A percentile compares a stretch with the other conserved stretches of the same genome.
phyloP scores from a whole-genome alignment of 2,329 filamentous ascomycete genomes.

The Lasiodiplodia theobromae region DNA sequence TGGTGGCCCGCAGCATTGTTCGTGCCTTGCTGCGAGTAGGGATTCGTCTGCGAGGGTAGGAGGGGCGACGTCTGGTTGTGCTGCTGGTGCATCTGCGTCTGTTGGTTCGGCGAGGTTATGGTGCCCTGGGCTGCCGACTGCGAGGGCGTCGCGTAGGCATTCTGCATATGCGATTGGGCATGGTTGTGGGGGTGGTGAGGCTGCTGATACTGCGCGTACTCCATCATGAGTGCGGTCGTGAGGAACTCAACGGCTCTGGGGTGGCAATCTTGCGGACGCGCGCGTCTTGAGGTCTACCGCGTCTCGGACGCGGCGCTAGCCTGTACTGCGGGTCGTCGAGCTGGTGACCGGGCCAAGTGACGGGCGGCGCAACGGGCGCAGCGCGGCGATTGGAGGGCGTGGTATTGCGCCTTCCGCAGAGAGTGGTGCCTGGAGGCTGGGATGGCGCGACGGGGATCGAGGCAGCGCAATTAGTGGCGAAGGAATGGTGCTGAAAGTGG shows the following conservation, averaged over 20 bases:
- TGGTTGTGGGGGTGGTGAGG: conserved; percentile 54
- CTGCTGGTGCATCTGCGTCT: conserved; percentile 68
- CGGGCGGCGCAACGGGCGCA: conserved; percentile 25
- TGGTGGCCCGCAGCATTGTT: conserved; percentile 65
- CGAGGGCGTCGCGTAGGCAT: conserved; percentile 42
- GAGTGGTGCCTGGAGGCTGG: conserved; percentile 34
- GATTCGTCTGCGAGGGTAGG: conserved; percentile 72
- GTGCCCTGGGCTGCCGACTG: conserved; percentile 46
- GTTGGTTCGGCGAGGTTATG: conserved; percentile 75
- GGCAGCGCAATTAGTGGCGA: conserved; percentile 41
- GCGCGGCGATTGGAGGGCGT: conserved; percentile 40
- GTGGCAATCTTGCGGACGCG: conserved; percentile 5
- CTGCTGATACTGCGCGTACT: conserved; percentile 58
- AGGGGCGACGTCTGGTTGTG: conserved; percentile 78
- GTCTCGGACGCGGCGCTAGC: conserved; percentile 43
- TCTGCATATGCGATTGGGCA: conserved; percentile 49
- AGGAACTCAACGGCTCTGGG: conserved; percentile 9
- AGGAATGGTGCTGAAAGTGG: conserved; percentile 43
- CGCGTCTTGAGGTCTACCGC: conserved; percentile 36
- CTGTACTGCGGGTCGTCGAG: conserved; percentile 38
- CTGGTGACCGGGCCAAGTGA: conserved; percentile 31
- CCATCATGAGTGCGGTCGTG: conserved; percentile 46
- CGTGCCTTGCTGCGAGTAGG: conserved; percentile 68
- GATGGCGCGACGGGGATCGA: conserved; percentile 39
- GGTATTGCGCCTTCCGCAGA: conserved; percentile 10